Conservation (phyloP, 139 green algal genomes). For the Parachlorella kessleri region DNA sequence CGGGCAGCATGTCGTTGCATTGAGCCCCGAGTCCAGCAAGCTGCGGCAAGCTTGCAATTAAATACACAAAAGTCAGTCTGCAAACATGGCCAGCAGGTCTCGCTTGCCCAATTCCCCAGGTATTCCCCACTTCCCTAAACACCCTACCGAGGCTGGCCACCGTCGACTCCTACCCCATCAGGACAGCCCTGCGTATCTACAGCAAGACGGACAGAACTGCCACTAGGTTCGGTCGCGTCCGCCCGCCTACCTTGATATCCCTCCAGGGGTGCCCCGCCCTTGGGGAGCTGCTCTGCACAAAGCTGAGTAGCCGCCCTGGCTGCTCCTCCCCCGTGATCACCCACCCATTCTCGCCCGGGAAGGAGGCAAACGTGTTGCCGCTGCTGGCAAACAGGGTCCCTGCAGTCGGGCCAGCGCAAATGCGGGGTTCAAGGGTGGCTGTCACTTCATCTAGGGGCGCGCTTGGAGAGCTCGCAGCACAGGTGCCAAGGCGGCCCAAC, state of each 20-base stretch:
- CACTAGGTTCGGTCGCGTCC: no score
- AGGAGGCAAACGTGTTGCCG: slow-evolving; percentile 43
- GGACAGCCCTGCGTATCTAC: no score
- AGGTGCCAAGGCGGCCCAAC: background rate
- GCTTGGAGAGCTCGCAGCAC: background rate
- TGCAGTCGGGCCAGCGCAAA: background rate
- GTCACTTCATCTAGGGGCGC: background rate
- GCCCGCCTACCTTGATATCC: slow-evolving; percentile 52
- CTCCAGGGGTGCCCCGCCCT: slow-evolving; percentile 33
- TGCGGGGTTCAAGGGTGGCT: background rate
- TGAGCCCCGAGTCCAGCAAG: no score
- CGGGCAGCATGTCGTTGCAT: no score
- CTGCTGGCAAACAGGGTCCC: slow-evolving; percentile 49
- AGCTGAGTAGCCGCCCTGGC: slow-evolving; percentile 58
- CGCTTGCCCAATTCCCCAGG: no score
- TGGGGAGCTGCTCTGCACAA: slow-evolving; percentile 39
- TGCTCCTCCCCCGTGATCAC: slow-evolving; percentile 59
- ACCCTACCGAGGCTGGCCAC: no score
- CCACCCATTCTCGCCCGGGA: slow-evolving; percentile 56
- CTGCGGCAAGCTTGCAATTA: no score
- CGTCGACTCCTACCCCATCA: no score
- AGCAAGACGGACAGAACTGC: no score
- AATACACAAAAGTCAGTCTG: no score
- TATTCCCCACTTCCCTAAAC: no score
- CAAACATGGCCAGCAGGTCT: no score